Evolutionary conservation across 495 filamentous ascomycete genomes (phyloP).

Genomic region (Daldinia grandis): DNA sequence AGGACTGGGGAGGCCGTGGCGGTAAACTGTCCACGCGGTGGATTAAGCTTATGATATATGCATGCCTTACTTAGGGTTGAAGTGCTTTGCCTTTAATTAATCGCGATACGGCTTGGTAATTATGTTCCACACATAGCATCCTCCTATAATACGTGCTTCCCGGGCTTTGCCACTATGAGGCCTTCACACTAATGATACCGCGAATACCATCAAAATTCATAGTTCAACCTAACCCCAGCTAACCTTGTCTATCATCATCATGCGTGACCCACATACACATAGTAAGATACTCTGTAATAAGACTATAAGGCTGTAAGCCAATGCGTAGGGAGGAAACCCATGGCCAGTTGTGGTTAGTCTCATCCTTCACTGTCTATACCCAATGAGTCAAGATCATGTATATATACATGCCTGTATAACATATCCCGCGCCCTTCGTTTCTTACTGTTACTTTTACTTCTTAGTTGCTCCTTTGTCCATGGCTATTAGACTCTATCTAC

Average conservation of each 20-base stretch:
- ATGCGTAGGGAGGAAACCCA: not conserved
- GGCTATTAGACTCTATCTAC: not conserved
- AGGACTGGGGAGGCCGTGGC: not conserved
- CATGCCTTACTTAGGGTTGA: not conserved
- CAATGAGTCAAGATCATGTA: not conserved
- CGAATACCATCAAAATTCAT: not conserved
- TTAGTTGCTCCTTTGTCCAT: not conserved
- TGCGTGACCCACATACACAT: constrained; percentile 1
- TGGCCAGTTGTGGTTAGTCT: not conserved
- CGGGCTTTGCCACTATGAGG: too few relatives aligned
- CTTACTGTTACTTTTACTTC: not conserved
- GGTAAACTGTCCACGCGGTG: not conserved
- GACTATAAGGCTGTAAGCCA: not conserved
- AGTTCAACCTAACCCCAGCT: not conserved
- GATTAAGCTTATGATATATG: not conserved
- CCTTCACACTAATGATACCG: too few relatives aligned
- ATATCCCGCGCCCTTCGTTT: not conserved
- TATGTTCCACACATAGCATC: not conserved
- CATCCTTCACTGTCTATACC: not conserved
- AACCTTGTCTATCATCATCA: not conserved
- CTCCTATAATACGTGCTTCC: too few relatives aligned
- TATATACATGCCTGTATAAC: not conserved
- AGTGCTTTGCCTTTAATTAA: not conserved
- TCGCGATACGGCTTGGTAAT: not conserved
- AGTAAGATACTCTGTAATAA: not conserved